Percentiles rank a stretch among this genome's conserved stretches.
Evolutionary conservation across 2,329 filamentous ascomycete species (phyloP).

Genomic region (Eurotiales sp.): DNA sequence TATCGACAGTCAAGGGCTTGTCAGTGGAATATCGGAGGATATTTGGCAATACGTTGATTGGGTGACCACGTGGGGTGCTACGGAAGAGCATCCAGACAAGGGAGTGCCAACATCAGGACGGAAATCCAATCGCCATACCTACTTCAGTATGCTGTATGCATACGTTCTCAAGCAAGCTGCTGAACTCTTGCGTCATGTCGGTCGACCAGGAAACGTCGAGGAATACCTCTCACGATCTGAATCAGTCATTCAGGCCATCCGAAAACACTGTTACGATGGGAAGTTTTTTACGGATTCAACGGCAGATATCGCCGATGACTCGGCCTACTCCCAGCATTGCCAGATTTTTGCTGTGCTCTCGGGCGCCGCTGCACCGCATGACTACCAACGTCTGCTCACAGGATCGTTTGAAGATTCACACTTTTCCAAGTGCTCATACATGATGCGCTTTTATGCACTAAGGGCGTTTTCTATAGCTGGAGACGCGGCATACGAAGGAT

Average conservation of each 20-base stretch:
- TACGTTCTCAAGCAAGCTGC: conserved; percentile 35
- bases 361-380: conserved; percentile 16
- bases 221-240: conserved; percentile 18
- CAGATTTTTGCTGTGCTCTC: conserved; percentile 30
- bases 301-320: conserved; percentile 22
- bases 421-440: conserved; percentile 35
- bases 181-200: conserved; percentile 21
- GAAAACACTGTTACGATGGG: conserved; percentile 28
- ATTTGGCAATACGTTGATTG: conserved; percentile 36
- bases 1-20: conserved; percentile 19
- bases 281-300: conserved; percentile 32
- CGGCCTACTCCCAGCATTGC: conserved; percentile 26
- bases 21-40: conserved; percentile 22
- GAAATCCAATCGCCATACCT: conserved; percentile 37
- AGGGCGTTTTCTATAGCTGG: conserved; percentile 34
- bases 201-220: not conserved
- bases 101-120: conserved; percentile 39
- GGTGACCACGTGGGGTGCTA: conserved; percentile 30
- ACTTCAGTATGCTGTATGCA: conserved; percentile 40
- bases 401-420: conserved; percentile 24
- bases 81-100: conserved; percentile 30
- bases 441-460: conserved; percentile 42
- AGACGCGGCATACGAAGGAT: conserved; percentile 29
- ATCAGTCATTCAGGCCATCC: conserved; percentile 20
- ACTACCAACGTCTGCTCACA: conserved; percentile 21